These are phyloP conservation scores for Saccharum officinarum DNA, from an alignment of 176 grass and related monocot genomes.

Conservation along the genomic window DNA sequence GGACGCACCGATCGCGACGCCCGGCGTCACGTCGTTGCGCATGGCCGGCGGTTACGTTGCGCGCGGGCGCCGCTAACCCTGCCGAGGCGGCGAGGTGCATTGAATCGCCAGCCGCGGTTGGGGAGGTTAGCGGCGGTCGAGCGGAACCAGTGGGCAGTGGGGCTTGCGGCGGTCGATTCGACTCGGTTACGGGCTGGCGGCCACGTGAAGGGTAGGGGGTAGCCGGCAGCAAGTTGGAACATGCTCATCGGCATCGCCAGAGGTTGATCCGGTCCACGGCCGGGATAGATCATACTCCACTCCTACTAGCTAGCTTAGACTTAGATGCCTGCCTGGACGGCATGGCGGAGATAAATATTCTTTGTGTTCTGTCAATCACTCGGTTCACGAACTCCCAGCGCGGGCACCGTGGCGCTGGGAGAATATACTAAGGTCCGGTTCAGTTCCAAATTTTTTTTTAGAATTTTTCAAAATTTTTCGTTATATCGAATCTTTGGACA, in stretches of 20 bases:
- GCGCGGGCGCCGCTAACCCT: background rate
- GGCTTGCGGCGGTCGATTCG: background rate
- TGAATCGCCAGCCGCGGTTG: conserved; percentile 24
- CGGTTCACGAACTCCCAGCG: background rate
- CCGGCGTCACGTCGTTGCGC: background rate
- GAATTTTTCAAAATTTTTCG: too few relatives aligned
- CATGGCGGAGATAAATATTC: conserved; percentile 28
- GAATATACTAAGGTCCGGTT: too few relatives aligned
- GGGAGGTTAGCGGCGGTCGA: conserved; percentile 5
- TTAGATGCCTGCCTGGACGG: conserved; percentile 5
- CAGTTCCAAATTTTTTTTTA: too few relatives aligned
- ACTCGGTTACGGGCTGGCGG: conserved; percentile 29
- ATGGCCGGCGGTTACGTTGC: background rate
- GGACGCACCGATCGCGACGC: conserved; percentile 28
- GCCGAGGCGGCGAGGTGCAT: conserved; percentile 23
- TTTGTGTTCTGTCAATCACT: background rate
- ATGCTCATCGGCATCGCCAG: background rate
- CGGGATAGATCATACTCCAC: background rate
- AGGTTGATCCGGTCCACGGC: conserved; percentile 11
- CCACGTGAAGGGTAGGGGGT: conserved; percentile 17
- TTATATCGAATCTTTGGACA: too few relatives aligned
- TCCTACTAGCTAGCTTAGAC: too few relatives aligned
- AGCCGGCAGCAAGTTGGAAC: conserved; percentile 29
- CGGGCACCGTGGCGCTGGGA: background rate
- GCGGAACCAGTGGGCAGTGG: background rate